These are phyloP conservation scores for Fistulifera solaris DNA, from an alignment of 108 stramenopile genomes.

Conservation along the genomic window DNA sequence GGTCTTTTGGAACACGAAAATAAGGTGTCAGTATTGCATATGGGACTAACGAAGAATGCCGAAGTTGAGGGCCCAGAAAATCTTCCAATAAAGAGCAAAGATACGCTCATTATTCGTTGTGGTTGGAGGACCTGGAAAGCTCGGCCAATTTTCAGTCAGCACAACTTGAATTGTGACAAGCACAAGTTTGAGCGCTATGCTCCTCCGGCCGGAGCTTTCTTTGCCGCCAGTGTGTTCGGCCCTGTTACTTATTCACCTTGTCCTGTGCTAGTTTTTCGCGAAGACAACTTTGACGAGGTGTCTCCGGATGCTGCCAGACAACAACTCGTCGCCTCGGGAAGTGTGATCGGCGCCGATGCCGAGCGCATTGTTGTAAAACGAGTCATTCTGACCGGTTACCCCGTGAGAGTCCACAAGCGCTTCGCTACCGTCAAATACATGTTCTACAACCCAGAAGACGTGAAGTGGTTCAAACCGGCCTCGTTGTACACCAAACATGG, in stretches of 20 bases:
- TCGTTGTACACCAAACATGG: conserved; percentile 95
- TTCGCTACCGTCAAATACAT: conserved; percentile 96
- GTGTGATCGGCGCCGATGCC: conserved; percentile 90
- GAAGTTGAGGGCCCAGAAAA: conserved; percentile 34
- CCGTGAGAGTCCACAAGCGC: conserved; percentile 93
- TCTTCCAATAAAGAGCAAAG: conserved; percentile 85
- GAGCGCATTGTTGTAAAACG: conserved; percentile 96
- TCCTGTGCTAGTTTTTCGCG: conserved; percentile 80
- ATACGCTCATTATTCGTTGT: conserved; percentile 82
- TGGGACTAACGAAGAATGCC: conserved; percentile 72
- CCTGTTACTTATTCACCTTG: conserved; percentile 91
- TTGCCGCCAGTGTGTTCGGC: conserved; percentile 88
- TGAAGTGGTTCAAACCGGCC: conserved; percentile 98
- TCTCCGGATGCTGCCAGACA: conserved; percentile 6
- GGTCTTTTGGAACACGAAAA: conserved; percentile 93
- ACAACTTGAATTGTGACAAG: conserved; percentile 96
- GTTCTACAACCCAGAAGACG: conserved; percentile 98
- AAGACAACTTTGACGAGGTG: conserved; percentile 11
- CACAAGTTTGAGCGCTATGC: conserved; percentile 96
- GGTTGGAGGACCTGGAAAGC: conserved; percentile 91
- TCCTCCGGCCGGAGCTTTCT: conserved; percentile 78
- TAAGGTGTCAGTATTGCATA: conserved; percentile 91
- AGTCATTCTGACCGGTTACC: conserved; percentile 94
- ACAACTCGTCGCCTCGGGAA: conserved; percentile 86
- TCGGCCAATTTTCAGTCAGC: conserved; percentile 91